Evolutionary conservation across 1,284 basidiomycete genomes (phyloP), one percentile per base, ranked within the genome.

Genomic region (Tilletia setariae): DNA sequence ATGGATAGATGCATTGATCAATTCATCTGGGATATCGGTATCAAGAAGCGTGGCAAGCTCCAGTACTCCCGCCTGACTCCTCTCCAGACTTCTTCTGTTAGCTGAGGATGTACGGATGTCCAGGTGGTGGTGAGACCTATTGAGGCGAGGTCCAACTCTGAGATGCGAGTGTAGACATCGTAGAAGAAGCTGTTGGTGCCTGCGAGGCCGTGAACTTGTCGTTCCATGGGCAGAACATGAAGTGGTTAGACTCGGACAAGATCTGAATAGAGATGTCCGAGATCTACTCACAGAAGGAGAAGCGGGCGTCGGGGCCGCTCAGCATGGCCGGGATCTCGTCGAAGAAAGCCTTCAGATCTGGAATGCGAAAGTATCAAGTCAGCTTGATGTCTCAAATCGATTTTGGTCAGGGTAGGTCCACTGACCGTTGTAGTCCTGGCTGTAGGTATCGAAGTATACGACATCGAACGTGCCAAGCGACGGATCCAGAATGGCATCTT

Each of bases 381-480:
- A 40, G 35, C 11, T 40, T 11, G 35, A n/a, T n/a, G n/a, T n/a
- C n/a, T n/a, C 35, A 40, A 11, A 40, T 6, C 4, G 35, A 6
- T 16, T 4, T n/a, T 40, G 21, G 30, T 9, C 8, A 40, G 23
- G n/a, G 13, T 23, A 13, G 21, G 43, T 19, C 23, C 9, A 71
- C 85, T 70, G 68, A 89, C 89, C 88, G 70, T 86, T 83, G 78
- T 96, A 98, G 65, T 90, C 88, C 82, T 98, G 93, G 0, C 91
- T 90, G 83, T 96, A 96, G 0, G 94, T 94, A 81, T 98, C 95
- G n/a, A 91, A 94, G 82, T 96, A 98, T 46, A 98, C 84, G 11
- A 90, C 88, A 78, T 97, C 94, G 77, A 95, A 98, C 0, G 76
- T 83, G 16, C 88, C 84, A 9, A 89, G 83, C 49, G 87, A 85